Base-by-base conservation (phyloP, 2,329 filamentous ascomycete species). In the Cadophora luteo-olivacea region DNA sequence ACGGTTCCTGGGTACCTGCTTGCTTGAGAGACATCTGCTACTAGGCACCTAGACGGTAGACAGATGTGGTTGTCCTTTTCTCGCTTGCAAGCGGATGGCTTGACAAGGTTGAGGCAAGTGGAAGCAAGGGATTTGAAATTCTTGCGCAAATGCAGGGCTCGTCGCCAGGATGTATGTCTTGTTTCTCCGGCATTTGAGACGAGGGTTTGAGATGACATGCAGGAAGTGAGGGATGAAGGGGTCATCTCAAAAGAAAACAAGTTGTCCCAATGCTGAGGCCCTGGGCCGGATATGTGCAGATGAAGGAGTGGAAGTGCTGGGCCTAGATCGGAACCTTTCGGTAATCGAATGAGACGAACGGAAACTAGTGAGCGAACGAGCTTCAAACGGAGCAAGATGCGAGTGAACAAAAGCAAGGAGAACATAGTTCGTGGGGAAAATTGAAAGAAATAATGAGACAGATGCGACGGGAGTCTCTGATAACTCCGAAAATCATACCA, bases 1-100 rank as follows among this genome's bases (percentile, higher is more conserved):
- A 51, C 29, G 36, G 22, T 48, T 49, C 68, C 33, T 55, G 55
- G 55, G 19, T 38, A 16, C 54, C 33, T 57, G 54, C 54, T 33
- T 36, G 54, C 32, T 36, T 38, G 32, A 38, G 55, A 58, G 55
- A 58, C 22, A 38, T 58, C 19, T 58, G 25, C 16, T n/a, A 4
- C 12, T 6, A 14, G 24, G 45, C 6, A 49, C 45, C 41, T 38
- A 11, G 36, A 38, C 36, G 24, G 22, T 1, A 25, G 51, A 16
- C 51, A 54, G 11, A 29, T 54, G 51, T 54, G 4, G 24, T 54
- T 29, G 14, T 32, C 51, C 51, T 45, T 19, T 12, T 29, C 12
- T 54, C 51, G 51, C 11, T 54, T 54, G 41, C 12, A 3, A 2
- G 41, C 41, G 41, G 41, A 29, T 55, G 25, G 52, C 52, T 55